Base-by-base conservation (phyloP, 108 stramenopile genomes). In the Skeletonema potamos region DNA sequence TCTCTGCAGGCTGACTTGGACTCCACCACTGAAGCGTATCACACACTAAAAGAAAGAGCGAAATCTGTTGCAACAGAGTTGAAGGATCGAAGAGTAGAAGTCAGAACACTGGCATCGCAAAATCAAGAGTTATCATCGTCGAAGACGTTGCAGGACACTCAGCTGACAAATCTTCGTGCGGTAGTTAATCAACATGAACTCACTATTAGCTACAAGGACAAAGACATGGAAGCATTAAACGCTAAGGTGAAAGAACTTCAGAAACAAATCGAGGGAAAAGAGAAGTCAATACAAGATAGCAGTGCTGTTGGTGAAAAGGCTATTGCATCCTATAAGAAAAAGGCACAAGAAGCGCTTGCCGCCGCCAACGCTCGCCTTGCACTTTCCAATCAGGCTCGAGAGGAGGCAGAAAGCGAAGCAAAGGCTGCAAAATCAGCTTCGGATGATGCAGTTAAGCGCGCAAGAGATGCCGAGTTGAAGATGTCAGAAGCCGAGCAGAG, bases 381-480 rank as follows among this genome's bases (percentile, higher is more conserved):
- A 12, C 70, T 89, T 27, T 89, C 93, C 24, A 85, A 90, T 26
- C 90, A 91, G 64, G 88, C 93, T 13, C 87, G 84, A 66, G 93
- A 92, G 74, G 93, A 95, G 78, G 91, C 91, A 4, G 93, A 94
- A 71, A 64, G 89, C 37, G 93, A 92, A 64, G 90, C 93, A 62
- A 73, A 87, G 12, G 85, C 87, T 18, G 90, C 93, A 2, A 85
- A 85, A 55, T 72, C 81, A 20, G 85, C 88, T 13, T 83, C 89
- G 15, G 87, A 90, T 66, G 78, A 85, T 36, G 85, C 89, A 9
- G 84, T 94, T 71, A 79, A 89, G 34, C 73, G 83, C 26, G 90
- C 89, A 0, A 60, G 84, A 33, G 58, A 72, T 34, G 88, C 93
- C 7, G 90, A 94, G 64, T 27, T 66, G 17, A 84, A 79, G 27